Conservation (phyloP, 164 flowering plant genomes). For the Vitis vinifera region DNA sequence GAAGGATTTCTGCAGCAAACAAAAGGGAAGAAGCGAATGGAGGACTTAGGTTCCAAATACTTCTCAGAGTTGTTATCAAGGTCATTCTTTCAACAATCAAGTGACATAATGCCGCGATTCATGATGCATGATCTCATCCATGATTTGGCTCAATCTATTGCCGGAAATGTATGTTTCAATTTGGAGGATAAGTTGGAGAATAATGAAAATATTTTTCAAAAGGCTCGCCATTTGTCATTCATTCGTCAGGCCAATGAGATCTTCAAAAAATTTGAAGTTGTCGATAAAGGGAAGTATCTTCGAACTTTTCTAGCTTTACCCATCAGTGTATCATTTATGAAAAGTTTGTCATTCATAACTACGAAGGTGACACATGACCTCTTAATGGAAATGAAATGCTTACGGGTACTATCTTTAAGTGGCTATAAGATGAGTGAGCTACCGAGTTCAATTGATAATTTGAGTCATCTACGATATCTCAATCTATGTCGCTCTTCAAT, state of each 20-base stretch:
- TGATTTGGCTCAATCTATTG: slow-evolving; percentile 16
- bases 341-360: slow-evolving; percentile 1
- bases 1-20: not conserved
- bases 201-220: not conserved
- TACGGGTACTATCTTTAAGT: slow-evolving; percentile 19
- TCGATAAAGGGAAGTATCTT: not conserved
- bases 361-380: no score
- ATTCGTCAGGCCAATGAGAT: not conserved
- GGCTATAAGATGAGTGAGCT: not conserved
- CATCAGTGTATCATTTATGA: not conserved
- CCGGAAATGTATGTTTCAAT: not conserved
- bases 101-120: no score
- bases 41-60: not conserved
- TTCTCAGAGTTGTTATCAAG: no score
- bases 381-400: not conserved
- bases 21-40: not conserved
- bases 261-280: no score
- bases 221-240: slow-evolving; percentile 16
- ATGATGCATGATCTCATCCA: no score
- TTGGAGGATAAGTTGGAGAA: slow-evolving; percentile 7
- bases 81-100: no score
- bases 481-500: slow-evolving; percentile 10
- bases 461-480: slow-evolving; percentile 16
- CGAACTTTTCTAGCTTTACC: slow-evolving; percentile 8
- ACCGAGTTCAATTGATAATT: slow-evolving; percentile 8